Conservation (phyloP, 495 filamentous ascomycete genomes). For the Endocarpon pusillum region DNA sequence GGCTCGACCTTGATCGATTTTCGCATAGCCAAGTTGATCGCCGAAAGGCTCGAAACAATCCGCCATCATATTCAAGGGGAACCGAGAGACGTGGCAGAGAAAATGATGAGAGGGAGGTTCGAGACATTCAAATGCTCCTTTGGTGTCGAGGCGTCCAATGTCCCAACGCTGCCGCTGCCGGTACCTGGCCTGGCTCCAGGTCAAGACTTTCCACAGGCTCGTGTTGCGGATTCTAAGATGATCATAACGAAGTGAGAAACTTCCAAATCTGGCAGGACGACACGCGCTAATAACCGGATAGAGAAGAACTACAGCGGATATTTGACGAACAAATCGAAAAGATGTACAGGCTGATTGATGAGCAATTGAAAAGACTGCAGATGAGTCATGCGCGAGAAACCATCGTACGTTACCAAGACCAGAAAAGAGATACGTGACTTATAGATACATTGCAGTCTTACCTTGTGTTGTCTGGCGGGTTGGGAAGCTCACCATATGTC, state of each 20-base stretch:
- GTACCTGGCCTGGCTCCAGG: conserved; percentile 14
- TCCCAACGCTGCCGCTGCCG: conserved; percentile 15
- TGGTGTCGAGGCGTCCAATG: conserved; percentile 14
- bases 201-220: conserved; percentile 11
- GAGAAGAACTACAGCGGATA: conserved; percentile 29
- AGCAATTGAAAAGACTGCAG: conserved; percentile 34
- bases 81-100: conserved; percentile 14
- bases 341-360: conserved; percentile 33
- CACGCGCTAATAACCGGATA: conserved; percentile 9
- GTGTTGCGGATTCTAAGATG: conserved; percentile 20
- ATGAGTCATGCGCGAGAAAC: conserved; percentile 24
- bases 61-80: conserved; percentile 8
- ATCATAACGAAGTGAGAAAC: conserved; percentile 15
- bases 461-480: conserved; percentile 44
- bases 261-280: conserved; percentile 7
- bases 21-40: conserved; percentile 13
- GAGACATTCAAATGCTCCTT: conserved; percentile 24
- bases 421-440: too few species aligned
- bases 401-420: conserved; percentile 33
- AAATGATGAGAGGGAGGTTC: conserved; percentile 22
- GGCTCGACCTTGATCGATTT: conserved; percentile 25
- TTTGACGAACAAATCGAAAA: conserved; percentile 40
- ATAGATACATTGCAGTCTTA: conserved; percentile 22
- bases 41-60: conserved; percentile 12
- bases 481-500: conserved; percentile 49